Base-by-base conservation (phyloP, 306 rosid genomes). In the Trifolium repens region DNA sequence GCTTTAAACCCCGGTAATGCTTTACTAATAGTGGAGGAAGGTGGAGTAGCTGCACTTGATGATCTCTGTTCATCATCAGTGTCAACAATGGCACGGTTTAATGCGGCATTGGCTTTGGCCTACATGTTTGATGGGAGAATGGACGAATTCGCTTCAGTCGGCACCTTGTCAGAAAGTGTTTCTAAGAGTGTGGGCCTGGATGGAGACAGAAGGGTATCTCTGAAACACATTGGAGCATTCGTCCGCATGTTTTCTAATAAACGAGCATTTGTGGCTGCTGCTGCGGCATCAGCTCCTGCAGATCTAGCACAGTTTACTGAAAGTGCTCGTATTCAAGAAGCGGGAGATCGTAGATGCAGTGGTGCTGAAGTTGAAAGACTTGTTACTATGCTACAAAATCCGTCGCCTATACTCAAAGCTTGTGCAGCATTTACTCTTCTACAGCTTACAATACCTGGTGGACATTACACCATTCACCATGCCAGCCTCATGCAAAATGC, bases 121-220 rank as follows among this genome's bases (percentile, higher is more conserved):
- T 96, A 92, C 92, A 96, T 96, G 99, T 96, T 96, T 87, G 99
- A 96, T 73, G 97, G 99, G 75, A 90, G 98, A 89, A 92, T 96
- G 99, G 99, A 96, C 84, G 99, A 92, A 82, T 87, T 62, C 70
- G 96, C 98, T 39, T 80, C 86, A 72, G 47, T 89, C 67, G 90
- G 97, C 74, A 83, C 86, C 69, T 72, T 89, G 37, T 92, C 96
- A n/a, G 98, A 96, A 79, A 78, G 86, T 78, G 44, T 57, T 72
- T 88, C 98, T 27, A 96, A 96, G 89, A 88, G 93, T 59, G 98
- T 88, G 85, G 89, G 88, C 90, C 85, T 96, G 86, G 97, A 96
- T 78, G 98, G 97, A 39, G 93, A 97, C 58, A 88, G 98, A 83
- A 86, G 91, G 80, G 86, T 88, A 93, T 98, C 99, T 76, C 73